Percentiles rank a stretch among this genome's conserved stretches.
phyloP scores from a whole-genome alignment of 257 asterid genomes.

The Scutellaria galericulata region DNA sequence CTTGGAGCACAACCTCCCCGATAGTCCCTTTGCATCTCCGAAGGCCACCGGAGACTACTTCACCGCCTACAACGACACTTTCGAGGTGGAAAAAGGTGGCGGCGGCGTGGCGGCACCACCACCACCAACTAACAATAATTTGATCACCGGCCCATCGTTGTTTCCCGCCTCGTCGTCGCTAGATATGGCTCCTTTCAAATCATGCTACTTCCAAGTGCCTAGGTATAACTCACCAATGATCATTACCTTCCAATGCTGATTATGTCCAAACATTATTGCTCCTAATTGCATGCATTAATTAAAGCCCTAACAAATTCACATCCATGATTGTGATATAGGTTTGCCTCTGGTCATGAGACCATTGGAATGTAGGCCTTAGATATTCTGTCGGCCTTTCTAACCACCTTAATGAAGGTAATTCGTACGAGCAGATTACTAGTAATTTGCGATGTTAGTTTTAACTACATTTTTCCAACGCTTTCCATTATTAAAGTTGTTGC shows the following conservation, averaged over 20 bases:
- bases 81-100: slow-evolving; percentile 42
- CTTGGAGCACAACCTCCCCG: slow-evolving; percentile 78
- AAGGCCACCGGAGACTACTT: slow-evolving; percentile 47
- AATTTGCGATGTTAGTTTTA: slow-evolving; percentile 13
- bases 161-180: slow-evolving; percentile 46
- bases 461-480: slow-evolving; percentile 5
- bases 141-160: slow-evolving; percentile 51
- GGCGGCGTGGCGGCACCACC: neutral
- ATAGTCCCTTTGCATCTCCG: slow-evolving; percentile 76
- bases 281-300: slow-evolving; percentile 18
- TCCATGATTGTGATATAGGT: slow-evolving; percentile 46
- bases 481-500: slow-evolving; percentile 39
- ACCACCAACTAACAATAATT: slow-evolving; percentile 44
- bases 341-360: slow-evolving; percentile 75
- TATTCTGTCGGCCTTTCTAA: slow-evolving; percentile 45
- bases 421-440: neutral
- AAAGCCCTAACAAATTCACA: slow-evolving; percentile 5
- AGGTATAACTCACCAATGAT: slow-evolving; percentile 41
- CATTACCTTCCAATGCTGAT: neutral
- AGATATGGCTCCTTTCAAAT: slow-evolving; percentile 64
- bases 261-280: slow-evolving; percentile 2
- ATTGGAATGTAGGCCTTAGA: slow-evolving; percentile 67
- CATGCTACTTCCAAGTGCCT: slow-evolving; percentile 71
- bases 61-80: slow-evolving; percentile 39
- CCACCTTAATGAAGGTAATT: slow-evolving; percentile 54